A percentile compares a stretch with the other conserved stretches of the same genome.
These are phyloP conservation scores for Tulasnella sp. DNA, from an alignment of 768 basidiomycete species.

Conservation along the genomic window DNA sequence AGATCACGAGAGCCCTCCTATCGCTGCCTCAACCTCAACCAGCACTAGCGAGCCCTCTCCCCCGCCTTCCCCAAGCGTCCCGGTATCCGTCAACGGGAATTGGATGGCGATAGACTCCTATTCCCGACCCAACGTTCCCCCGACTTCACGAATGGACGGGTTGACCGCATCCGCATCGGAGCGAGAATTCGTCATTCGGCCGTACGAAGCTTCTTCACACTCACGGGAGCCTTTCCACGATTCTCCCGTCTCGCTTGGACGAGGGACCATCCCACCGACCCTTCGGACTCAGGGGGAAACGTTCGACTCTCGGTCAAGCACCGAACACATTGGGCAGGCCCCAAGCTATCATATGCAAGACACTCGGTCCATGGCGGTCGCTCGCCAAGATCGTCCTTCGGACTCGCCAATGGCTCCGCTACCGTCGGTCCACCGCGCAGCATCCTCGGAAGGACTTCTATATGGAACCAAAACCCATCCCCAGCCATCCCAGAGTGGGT, in stretches of 20 bases:
- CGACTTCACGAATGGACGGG: not conserved
- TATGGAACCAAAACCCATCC: not conserved
- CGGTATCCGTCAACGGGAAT: slow-evolving; percentile 15
- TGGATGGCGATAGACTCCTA: slow-evolving; percentile 19
- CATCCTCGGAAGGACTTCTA: not conserved
- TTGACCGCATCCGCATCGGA: not conserved
- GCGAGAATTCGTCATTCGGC: slow-evolving; percentile 9
- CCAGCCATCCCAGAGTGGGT: not conserved
- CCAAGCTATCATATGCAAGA: slow-evolving; percentile 12
- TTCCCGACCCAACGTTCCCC: not conserved
- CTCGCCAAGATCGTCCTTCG: slow-evolving; percentile 1
- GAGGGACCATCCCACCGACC: slow-evolving; percentile 18
- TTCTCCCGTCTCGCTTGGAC: slow-evolving; percentile 12
- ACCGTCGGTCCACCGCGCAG: slow-evolving; percentile 5
- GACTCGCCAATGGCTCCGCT: slow-evolving; percentile 8
- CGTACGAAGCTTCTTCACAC: slow-evolving; percentile 3
- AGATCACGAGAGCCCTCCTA: slow-evolving; percentile 26
- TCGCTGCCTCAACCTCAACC: slow-evolving; percentile 16
- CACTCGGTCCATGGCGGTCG: not conserved
- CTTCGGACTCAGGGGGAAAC: slow-evolving; percentile 13
- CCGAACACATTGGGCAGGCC: slow-evolving; percentile 5
- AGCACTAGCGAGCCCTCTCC: slow-evolving; percentile 20
- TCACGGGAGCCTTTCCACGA: slow-evolving; percentile 15
- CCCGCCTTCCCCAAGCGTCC: slow-evolving; percentile 19
- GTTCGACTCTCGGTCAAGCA: not conserved